These are phyloP conservation scores for Aspergillus sp. DNA, from an alignment of 2,329 filamentous ascomycete genomes.

Conservation along the genomic window DNA sequence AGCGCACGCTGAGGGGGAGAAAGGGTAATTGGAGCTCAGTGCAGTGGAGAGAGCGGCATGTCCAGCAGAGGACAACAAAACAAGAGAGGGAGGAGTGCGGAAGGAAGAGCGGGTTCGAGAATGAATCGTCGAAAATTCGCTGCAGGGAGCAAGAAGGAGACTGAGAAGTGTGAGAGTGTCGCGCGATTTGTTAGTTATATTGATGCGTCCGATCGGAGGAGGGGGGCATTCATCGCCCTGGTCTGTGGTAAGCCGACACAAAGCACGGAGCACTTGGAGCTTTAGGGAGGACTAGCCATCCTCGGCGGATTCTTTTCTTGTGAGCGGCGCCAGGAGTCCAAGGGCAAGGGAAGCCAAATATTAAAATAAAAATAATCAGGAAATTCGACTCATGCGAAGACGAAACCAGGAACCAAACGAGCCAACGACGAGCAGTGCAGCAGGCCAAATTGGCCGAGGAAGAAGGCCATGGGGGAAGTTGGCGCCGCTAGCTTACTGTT, in stretches of 20 bases:
- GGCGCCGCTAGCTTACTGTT: slow-evolving; percentile 9
- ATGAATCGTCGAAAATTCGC: slow-evolving; percentile 3
- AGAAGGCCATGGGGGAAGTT: neutral
- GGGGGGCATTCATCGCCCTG: slow-evolving; percentile 9
- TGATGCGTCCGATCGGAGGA: slow-evolving; percentile 22
- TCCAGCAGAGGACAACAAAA: slow-evolving; percentile 5
- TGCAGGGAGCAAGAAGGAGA: slow-evolving; percentile 6
- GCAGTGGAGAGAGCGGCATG: slow-evolving; percentile 4
- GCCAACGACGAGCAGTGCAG: neutral
- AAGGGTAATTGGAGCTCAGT: slow-evolving; percentile 4
- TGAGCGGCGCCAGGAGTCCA: slow-evolving; percentile 7
- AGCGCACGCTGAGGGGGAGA: neutral
- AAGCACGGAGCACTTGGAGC: slow-evolving; percentile 8
- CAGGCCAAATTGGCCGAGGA: neutral
- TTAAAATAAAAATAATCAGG: slow-evolving; percentile 1
- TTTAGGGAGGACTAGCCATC: slow-evolving; percentile 15
- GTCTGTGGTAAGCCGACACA: neutral
- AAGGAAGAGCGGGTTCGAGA: slow-evolving; percentile 8
- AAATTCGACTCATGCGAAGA: neutral
- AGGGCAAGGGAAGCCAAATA: slow-evolving; percentile 4
- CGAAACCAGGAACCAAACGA: neutral
- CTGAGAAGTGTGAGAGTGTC: slow-evolving; percentile 9
- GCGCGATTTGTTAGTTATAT: slow-evolving; percentile 22
- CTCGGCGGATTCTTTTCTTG: slow-evolving; percentile 14
- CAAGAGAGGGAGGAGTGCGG: neutral